A percentile compares a stretch with the other conserved stretches of the same genome.
Evolutionary conservation across 1,284 basidiomycete species (phyloP).

Genomic region (Ganoderma resinaceum): DNA sequence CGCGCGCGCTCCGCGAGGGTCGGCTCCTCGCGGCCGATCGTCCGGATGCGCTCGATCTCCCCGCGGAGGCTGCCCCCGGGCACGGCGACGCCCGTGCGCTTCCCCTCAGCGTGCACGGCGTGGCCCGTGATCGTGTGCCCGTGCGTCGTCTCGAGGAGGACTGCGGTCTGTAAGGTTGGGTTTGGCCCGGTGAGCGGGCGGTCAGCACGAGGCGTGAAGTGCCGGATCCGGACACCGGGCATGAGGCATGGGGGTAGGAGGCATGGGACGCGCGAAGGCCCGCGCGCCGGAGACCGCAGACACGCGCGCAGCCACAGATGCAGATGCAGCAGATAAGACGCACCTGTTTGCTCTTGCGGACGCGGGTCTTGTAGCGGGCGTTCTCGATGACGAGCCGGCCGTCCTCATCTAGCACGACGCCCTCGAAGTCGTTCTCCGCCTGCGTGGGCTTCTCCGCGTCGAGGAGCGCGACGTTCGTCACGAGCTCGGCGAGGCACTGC

Average conservation of each 20-base stretch:
- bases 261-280: too few species aligned
- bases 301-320: not conserved
- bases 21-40: slow-evolving; percentile 27
- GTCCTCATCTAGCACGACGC: slow-evolving; percentile 20
- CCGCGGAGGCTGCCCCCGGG: slow-evolving; percentile 12
- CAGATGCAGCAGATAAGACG: not conserved
- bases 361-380: slow-evolving; percentile 36
- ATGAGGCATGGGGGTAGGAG: not conserved
- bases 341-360: slow-evolving; percentile 31
- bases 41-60: slow-evolving; percentile 22
- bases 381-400: slow-evolving; percentile 31
- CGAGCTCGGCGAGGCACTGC: slow-evolving; percentile 26
- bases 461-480: slow-evolving; percentile 33
- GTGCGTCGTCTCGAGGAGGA: not conserved
- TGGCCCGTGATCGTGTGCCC: slow-evolving; percentile 12
- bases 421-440: slow-evolving; percentile 37
- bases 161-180: not conserved
- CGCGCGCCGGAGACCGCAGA: not conserved
- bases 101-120: slow-evolving; percentile 18
- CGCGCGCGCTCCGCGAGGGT: slow-evolving; percentile 25
- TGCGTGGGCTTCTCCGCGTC: slow-evolving; percentile 36
- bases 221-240: not conserved
- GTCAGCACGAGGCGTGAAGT: not conserved
- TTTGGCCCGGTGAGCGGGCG: too few species aligned
- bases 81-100: slow-evolving; percentile 16